These are phyloP conservation scores for Rhytidhysteron rufulum DNA, from an alignment of 2,329 filamentous ascomycete species.

Conservation along the genomic window DNA sequence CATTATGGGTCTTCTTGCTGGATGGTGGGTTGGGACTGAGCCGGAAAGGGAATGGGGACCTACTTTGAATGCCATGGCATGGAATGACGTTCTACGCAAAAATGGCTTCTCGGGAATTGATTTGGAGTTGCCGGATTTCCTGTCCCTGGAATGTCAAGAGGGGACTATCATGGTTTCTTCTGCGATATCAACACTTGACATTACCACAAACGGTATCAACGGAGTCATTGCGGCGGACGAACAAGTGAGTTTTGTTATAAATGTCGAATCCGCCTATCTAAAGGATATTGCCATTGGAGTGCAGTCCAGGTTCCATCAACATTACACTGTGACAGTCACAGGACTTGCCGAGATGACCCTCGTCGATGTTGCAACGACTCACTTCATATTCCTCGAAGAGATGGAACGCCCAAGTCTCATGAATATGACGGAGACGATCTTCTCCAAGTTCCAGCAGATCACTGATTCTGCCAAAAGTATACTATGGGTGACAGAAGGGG, in stretches of 20 bases:
- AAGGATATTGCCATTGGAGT: neutral
- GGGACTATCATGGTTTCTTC: neutral
- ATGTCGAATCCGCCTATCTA: neutral
- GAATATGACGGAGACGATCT: neutral
- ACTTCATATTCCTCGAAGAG: constrained; percentile 1
- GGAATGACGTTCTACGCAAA: constrained; percentile 1
- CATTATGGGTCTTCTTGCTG: neutral
- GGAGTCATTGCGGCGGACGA: neutral
- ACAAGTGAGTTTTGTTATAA: neutral
- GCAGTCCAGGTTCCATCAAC: neutral
- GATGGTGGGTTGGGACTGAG: constrained; percentile 1
- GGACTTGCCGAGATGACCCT: neutral
- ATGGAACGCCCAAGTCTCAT: neutral
- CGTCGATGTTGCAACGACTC: neutral
- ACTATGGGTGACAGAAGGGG: neutral
- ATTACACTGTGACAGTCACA: neutral
- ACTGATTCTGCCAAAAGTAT: neutral
- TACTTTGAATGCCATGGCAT: constrained; percentile 13
- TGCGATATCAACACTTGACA: neutral
- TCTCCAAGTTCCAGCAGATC: neutral
- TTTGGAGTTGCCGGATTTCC: neutral
- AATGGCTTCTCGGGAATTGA: neutral
- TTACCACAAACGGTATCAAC: neutral
- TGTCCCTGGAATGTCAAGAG: neutral
- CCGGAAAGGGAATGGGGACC: constrained; percentile 22